Evolutionary conservation across 2,329 filamentous ascomycete species (phyloP), one percentile per base, ranked within the genome.

Genomic region (Ophiocordyceps sinensis): DNA sequence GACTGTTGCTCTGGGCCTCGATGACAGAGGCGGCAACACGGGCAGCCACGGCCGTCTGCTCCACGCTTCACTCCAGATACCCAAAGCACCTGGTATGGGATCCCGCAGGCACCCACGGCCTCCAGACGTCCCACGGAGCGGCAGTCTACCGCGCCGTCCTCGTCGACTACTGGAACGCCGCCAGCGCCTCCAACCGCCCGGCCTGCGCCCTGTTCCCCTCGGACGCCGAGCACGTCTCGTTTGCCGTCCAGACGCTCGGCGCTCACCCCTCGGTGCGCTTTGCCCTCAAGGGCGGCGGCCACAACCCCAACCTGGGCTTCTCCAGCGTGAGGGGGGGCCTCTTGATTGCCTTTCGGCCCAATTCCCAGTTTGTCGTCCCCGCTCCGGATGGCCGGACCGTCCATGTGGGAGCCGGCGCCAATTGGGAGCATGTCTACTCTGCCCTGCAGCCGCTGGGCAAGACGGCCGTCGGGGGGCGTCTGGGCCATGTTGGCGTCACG

Each of bases 201-300:
- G 58, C 57, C 39, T 72, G 68, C 45, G 67, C 68, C 40, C 57
- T 70, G 37, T 60, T 62, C 35, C 70, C 71, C 3, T 58, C 58
- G 12, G 70, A 61, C 29, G 59, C 65, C 1, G 55, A 65, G 14
- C 70, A 78, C 49, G 70, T 78, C 31, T 62, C 71, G 0, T 60
- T 62, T 10, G 63, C 73, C n/a, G 61, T 79, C 37, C 63, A 61
- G 23, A 59, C 69, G 28, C 61, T 78, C 12, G 62, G 60, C 8
- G 54, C 64, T 29, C 64, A 64, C 35, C 41, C 43, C 1, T 59
- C 63, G 31, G 68, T 68, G 41, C 55, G 53, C 3, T 78, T 78
- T 46, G 72, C 73, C 7, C 55, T 74, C 47, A 71, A 73, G 47
- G 69, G 68, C 8, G 74, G 73, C 26, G 75, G 74, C 1, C 73